These are phyloP conservation scores for Syncephalastrum racemosum DNA, from an alignment of 371 early-diverging fungal species.

Conservation along the genomic window DNA sequence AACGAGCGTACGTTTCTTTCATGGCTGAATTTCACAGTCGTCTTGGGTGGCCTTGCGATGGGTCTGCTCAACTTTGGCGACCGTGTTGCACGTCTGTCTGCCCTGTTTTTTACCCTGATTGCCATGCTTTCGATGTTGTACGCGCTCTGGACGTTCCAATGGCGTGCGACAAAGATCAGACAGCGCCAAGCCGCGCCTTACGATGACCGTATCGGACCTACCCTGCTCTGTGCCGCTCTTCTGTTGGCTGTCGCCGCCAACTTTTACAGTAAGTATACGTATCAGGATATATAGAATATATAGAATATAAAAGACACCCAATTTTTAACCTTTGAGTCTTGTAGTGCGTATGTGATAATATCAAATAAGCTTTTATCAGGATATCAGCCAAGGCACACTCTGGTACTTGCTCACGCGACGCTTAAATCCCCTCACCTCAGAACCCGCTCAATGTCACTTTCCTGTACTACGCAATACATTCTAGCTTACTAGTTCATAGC, in stretches of 20 bases:
- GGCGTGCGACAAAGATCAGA: slow-evolving; percentile 69
- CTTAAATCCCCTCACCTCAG: too few relatives aligned
- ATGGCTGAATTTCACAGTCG: slow-evolving; percentile 69
- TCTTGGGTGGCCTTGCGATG: slow-evolving; percentile 66
- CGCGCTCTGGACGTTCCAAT: slow-evolving; percentile 74
- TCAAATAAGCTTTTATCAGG: too few relatives aligned
- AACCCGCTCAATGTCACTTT: too few relatives aligned
- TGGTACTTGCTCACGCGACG: too few relatives aligned
- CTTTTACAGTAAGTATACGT: slow-evolving; percentile 71
- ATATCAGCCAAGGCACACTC: too few relatives aligned
- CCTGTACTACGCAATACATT: too few relatives aligned
- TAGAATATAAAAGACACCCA: too few relatives aligned
- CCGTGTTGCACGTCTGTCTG: slow-evolving; percentile 60
- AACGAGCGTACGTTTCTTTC: slow-evolving; percentile 96
- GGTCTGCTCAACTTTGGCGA: slow-evolving; percentile 81
- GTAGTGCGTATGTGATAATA: too few relatives aligned
- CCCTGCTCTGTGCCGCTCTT: slow-evolving; percentile 43
- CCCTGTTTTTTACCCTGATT: slow-evolving; percentile 72
- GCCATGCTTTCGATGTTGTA: slow-evolving; percentile 68
- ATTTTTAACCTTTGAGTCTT: too few relatives aligned
- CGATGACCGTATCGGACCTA: slow-evolving; percentile 54
- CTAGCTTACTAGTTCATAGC: too few relatives aligned
- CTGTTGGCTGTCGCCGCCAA: slow-evolving; percentile 74
- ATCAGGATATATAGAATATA: too few relatives aligned
- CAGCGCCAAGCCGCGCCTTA: slow-evolving; percentile 50